These are phyloP conservation scores for Wickerhamomyces sydowiorum DNA, from an alignment of 805 yeast species.

Conservation along the genomic window DNA sequence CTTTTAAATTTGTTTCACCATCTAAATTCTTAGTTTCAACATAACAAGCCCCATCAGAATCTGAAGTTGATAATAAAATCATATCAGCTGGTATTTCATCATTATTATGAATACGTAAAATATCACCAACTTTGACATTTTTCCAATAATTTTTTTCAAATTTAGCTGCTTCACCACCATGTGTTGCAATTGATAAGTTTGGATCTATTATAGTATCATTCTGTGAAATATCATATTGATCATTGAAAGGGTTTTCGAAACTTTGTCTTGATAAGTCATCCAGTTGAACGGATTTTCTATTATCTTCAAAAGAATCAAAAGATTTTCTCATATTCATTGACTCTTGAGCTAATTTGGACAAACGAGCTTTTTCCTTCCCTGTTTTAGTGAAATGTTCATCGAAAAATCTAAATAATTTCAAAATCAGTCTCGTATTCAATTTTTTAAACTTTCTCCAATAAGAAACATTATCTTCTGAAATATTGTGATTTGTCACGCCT, in stretches of 20 bases:
- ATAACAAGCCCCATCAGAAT: conserved; percentile 61
- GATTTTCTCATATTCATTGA: conserved; percentile 28
- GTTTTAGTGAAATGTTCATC: conserved; percentile 15
- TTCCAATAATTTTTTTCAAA: conserved; percentile 55
- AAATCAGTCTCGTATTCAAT: conserved; percentile 28
- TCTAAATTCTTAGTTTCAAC: conserved; percentile 80
- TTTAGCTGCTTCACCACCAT: conserved; percentile 35
- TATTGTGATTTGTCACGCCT: conserved; percentile 53
- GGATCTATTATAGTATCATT: conserved; percentile 51
- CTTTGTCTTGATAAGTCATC: conserved; percentile 16
- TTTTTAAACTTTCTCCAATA: conserved; percentile 70
- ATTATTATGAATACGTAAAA: conserved; percentile 63
- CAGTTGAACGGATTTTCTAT: conserved; percentile 11
- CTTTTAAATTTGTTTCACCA: conserved; percentile 76
- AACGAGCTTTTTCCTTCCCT: conserved; percentile 21
- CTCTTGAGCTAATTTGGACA: conserved; percentile 20
- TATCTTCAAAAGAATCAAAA: conserved; percentile 30
- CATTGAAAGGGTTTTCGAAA: conserved; percentile 23
- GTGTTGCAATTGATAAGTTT: conserved; percentile 46
- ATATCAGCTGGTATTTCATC: conserved; percentile 83
- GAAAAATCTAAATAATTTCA: conserved; percentile 21
- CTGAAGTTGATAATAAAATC: conserved; percentile 59
- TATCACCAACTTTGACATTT: conserved; percentile 67
- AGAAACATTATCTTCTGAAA: conserved; percentile 56
- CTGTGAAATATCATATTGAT: conserved; percentile 25